Conservation (phyloP, 2,329 filamentous ascomycete species). For the Mycosphaerelloides madeirae region DNA sequence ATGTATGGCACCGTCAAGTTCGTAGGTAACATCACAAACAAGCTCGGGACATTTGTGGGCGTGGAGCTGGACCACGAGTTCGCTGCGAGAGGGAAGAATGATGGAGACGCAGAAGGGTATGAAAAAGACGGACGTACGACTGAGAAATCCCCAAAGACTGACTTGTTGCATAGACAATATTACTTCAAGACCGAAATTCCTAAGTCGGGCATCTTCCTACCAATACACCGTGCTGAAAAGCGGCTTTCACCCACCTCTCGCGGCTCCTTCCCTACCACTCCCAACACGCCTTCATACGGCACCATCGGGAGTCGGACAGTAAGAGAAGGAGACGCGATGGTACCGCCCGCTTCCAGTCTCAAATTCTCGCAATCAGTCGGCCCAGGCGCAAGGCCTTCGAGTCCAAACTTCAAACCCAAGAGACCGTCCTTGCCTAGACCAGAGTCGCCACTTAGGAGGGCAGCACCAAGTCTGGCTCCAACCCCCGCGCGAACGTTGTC, state of each 20-base stretch:
- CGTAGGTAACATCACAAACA: slow-evolving; percentile 78
- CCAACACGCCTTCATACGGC: slow-evolving; percentile 59
- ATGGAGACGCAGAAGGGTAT: slow-evolving; percentile 90
- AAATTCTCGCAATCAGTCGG: slow-evolving; percentile 89
- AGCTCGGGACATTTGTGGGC: slow-evolving; percentile 86
- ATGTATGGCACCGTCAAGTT: slow-evolving; percentile 91
- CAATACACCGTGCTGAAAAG: slow-evolving; percentile 71
- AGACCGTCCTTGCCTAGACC: slow-evolving; percentile 79
- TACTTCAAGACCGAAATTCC: slow-evolving; percentile 79
- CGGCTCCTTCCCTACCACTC: slow-evolving; percentile 59
- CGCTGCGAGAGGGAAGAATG: slow-evolving; percentile 85
- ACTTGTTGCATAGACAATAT: slow-evolving; percentile 12
- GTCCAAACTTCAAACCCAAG: slow-evolving; percentile 65
- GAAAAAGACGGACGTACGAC: background rate
- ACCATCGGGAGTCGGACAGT: slow-evolving; percentile 39
- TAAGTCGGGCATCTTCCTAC: slow-evolving; percentile 89
- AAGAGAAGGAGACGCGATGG: slow-evolving; percentile 34
- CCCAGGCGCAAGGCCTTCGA: slow-evolving; percentile 62
- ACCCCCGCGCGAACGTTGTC: slow-evolving; percentile 57
- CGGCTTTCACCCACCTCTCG: slow-evolving; percentile 55
- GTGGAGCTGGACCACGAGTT: slow-evolving; percentile 82
- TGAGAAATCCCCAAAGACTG: background rate
- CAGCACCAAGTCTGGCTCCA: slow-evolving; percentile 51
- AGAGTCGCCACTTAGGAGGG: slow-evolving; percentile 72
- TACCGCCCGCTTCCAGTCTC: slow-evolving; percentile 52